Conservation (phyloP, 1,139 yeast species). For the Taphrina sp. region DNA sequence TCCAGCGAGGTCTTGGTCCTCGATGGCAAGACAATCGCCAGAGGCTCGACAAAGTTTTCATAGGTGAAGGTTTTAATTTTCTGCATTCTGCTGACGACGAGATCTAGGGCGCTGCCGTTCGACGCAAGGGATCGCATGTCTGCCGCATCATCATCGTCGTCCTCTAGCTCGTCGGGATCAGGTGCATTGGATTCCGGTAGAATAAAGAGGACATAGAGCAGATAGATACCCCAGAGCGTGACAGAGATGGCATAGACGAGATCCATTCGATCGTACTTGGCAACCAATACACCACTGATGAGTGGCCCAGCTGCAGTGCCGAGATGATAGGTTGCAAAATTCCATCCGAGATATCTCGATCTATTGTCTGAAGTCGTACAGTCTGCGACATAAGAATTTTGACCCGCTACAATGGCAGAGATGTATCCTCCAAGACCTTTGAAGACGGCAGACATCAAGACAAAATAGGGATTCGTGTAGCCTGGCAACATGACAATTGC, state of each 20-base stretch:
- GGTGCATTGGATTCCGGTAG: conserved; percentile 31
- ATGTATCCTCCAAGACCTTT: conserved; percentile 34
- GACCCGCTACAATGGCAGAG: conserved; percentile 32
- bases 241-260: conserved; percentile 27
- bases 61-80: conserved; percentile 3
- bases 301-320: conserved; percentile 34
- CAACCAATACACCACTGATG: conserved; percentile 29
- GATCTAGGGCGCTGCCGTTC: conserved; percentile 10
- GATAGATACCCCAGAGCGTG: conserved; percentile 31
- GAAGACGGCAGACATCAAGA: conserved; percentile 29
- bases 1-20: conserved; percentile 27
- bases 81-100: conserved; percentile 13
- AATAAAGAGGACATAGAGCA: conserved; percentile 29
- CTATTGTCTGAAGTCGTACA: conserved; percentile 31
- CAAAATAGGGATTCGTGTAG: conserved; percentile 23
- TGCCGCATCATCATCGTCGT: neutral
- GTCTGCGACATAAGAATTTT: conserved; percentile 34
- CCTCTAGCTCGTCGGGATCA: neutral
- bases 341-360: conserved; percentile 32
- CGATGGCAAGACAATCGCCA: conserved; percentile 28
- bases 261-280: conserved; percentile 30
- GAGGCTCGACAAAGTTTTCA: conserved; percentile 22
- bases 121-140: conserved; percentile 7
- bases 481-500: conserved; percentile 27
- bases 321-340: conserved; percentile 33